Conservation (phyloP, 1,284 basidiomycete species). For the Vanrija pseudolonga region DNA sequence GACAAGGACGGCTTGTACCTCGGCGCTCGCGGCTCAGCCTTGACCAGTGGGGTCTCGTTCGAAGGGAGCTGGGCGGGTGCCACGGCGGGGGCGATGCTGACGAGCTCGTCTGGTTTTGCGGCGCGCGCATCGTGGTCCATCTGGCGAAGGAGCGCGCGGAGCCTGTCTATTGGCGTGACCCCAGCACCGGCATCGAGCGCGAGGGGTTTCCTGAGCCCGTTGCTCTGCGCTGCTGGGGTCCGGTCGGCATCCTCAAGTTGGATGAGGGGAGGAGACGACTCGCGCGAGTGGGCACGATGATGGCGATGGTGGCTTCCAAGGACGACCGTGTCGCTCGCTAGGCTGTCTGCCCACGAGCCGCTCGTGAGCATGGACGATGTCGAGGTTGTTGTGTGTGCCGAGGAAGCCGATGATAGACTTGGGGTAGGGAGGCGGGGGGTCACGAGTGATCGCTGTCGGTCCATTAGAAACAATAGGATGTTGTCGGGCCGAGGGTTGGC, state of each 20-base stretch:
- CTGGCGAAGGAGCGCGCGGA: slow-evolving; percentile 11
- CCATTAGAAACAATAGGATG: background rate
- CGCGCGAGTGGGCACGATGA: background rate
- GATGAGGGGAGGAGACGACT: slow-evolving; percentile 9
- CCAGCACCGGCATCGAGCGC: slow-evolving; percentile 9
- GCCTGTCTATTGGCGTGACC: slow-evolving; percentile 13
- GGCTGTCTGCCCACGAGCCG: background rate
- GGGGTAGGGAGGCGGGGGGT: background rate
- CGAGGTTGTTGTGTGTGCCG: background rate
- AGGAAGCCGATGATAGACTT: background rate
- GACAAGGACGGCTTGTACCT: no score
- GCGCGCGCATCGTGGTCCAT: slow-evolving; percentile 14
- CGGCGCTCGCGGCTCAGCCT: no score
- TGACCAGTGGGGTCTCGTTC: no score
- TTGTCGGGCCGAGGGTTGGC: background rate
- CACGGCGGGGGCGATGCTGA: no score
- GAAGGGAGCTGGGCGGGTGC: no score
- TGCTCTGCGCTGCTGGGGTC: slow-evolving; percentile 1
- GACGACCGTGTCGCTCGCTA: slow-evolving; percentile 3
- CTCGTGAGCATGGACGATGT: slow-evolving; percentile 11
- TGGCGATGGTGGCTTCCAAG: slow-evolving; percentile 2
- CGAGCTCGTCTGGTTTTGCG: background rate
- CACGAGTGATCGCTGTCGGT: background rate
- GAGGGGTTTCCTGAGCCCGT: slow-evolving; percentile 2
- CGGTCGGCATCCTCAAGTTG: slow-evolving; percentile 9